Percentiles rank a stretch among this genome's conserved stretches.
Conservation (phyloP, 2,329 filamentous ascomycete species). For the Alternaria viburni region DNA sequence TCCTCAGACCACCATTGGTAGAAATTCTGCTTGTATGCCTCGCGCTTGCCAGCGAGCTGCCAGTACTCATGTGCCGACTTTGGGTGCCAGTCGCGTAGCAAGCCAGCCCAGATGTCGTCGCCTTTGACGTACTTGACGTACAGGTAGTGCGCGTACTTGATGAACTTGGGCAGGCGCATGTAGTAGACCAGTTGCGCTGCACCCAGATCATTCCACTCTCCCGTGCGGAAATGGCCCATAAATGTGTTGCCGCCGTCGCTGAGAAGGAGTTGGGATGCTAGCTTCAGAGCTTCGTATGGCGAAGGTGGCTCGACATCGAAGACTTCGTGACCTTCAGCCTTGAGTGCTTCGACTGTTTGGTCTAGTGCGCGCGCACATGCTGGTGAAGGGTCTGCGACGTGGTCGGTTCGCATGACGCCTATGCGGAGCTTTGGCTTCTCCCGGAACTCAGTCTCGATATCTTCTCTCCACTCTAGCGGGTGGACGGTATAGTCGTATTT, state of each 20-base stretch:
- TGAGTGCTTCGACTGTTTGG: slow-evolving; percentile 72
- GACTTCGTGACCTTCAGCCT: slow-evolving; percentile 76
- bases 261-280: slow-evolving; percentile 82
- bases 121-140: slow-evolving; percentile 84
- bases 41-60: slow-evolving; percentile 77
- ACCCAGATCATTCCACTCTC: slow-evolving; percentile 81
- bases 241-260: slow-evolving; percentile 84
- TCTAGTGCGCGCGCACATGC: slow-evolving; percentile 80
- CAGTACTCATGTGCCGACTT: slow-evolving; percentile 82
- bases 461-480: slow-evolving; percentile 77
- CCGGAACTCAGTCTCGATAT: slow-evolving; percentile 64
- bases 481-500: slow-evolving; percentile 86
- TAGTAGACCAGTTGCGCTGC: slow-evolving; percentile 76
- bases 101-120: slow-evolving; percentile 78
- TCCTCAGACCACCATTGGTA: slow-evolving; percentile 83
- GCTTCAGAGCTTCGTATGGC: slow-evolving; percentile 75
- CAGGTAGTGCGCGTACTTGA: slow-evolving; percentile 86
- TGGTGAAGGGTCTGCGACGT: slow-evolving; percentile 84
- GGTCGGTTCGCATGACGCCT: slow-evolving; percentile 79
- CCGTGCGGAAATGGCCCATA: slow-evolving; percentile 74
- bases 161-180: slow-evolving; percentile 72
- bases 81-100: slow-evolving; percentile 74
- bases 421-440: slow-evolving; percentile 71
- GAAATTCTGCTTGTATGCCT: slow-evolving; percentile 78
- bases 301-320: slow-evolving; percentile 67